Evolutionary conservation across 2,329 filamentous ascomycete genomes (phyloP), one percentile per base, ranked within the genome.

Genomic region (Trichoderma pleuroti): DNA sequence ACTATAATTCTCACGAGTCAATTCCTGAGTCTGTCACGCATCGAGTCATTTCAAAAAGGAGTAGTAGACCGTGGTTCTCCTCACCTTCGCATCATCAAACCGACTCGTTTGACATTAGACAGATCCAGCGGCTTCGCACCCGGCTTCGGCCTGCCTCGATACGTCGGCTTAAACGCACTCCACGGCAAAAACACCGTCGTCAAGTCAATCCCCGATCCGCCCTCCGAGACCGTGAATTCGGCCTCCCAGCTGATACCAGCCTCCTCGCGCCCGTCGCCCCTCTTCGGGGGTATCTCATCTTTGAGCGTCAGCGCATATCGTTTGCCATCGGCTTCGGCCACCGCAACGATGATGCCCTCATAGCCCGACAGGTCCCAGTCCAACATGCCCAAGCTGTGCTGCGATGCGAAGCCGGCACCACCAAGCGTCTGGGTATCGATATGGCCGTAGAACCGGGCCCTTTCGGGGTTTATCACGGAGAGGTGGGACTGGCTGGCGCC

Each of bases 31-130:
- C 16, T 34, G 21, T 57, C n/a, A 59, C 24, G 59, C 11, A 39
- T 18, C 28, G 21, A 24, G 32, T 16, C 7, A 39, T 24, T 11
- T 21, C 32, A 46, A 28, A 16, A 16, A 18, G 34, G 18, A n/a
- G n/a, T n/a, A n/a, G 12, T 18, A 57, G 12, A 28, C 12, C 10
- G 36, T 26, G 10, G 12, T n/a, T 16, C 30, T 46, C 21, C 82
- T 71, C 80, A 93, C 92, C 93, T 96, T 78, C 93, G 83, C 85
- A 92, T 92, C 93, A 96, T 94, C 71, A 96, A 84, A 64, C 89
- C 90, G 34, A 95, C 82, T 60, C 91, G 84, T 80, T 87, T 91
- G 49, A 96, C 83, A 56, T 83, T 82, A 61, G 82, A 83, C 73
- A 86, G 76, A 74, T 93, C 83, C 74, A 96, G 78, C 6, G 86